Base-by-base conservation (phyloP, 768 basidiomycete species). In the Phanerochaete sordida region DNA sequence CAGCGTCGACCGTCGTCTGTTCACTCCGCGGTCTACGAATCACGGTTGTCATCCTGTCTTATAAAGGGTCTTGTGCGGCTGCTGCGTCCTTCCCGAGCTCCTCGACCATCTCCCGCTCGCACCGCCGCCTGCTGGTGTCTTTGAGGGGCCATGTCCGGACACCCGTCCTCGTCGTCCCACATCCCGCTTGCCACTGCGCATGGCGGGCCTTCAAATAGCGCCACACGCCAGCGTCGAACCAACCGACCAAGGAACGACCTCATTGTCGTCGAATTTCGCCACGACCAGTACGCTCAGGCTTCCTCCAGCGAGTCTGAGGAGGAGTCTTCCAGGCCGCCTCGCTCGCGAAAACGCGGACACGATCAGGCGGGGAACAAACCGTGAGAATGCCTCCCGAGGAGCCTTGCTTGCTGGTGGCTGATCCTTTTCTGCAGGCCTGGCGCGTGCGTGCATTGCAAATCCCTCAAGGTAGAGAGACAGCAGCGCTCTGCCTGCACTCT, bases 381-480 rank as follows among this genome's bases (percentile, higher is more conserved):
- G 57, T 58, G 33, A 31, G 47, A 12, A 19, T 24, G n/a, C 5
- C 56, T 13, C 30, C 28, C 2, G 26, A 5, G 16, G 2, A n/a
- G 7, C 33, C 28, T 35, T 47, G 21, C 8, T 2, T 45, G 21
- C 47, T 30, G 30, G 33, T n/a, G 28, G 31, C 30, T 33, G n/a
- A n/a, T 23, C 44, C 9, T 23, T 39, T 19, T 21, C n/a, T 15
- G 3, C 53, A 83, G 83, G 33, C 73, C 77, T 56, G 79, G 81
- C 26, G 83, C 82, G 30, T 84, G 83, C 68, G 77, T 81, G 27
- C 80, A 84, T 59, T 84, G 83, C 70, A 84, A 84, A 69, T 80
- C 81, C 6, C 74, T 84, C 46, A 84, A 84, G 70, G 83, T 81
- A 51, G 48, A 35, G 6, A 71, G 15, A 16, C 13, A 7, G 1